Conservation (phyloP, 345 rosid genomes). For the Draba incana region DNA sequence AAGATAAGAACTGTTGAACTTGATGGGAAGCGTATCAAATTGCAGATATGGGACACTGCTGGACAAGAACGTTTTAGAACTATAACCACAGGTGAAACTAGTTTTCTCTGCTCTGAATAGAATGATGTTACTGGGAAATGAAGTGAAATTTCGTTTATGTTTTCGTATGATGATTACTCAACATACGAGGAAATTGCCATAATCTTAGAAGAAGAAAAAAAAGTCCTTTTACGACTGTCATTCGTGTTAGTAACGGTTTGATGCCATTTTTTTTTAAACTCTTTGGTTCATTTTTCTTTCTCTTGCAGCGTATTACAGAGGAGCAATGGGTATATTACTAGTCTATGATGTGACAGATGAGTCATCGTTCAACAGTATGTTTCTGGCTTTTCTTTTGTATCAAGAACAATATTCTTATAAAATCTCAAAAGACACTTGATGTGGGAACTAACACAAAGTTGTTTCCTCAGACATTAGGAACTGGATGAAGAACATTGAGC, state of each 20-base stretch:
- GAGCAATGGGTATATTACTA: constrained; percentile 94
- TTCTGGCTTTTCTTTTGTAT: constrained; percentile 12
- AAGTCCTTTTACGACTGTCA: background rate
- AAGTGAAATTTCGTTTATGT: background rate
- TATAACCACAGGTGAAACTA: constrained; percentile 53
- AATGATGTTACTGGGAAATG: background rate
- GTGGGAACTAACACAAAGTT: constrained; percentile 16
- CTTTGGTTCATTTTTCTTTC: background rate
- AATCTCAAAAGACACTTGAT: background rate
- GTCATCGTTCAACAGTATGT: constrained; percentile 85
- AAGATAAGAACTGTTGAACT: constrained; percentile 64
- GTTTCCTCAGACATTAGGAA: constrained; percentile 55
- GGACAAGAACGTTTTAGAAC: constrained; percentile 68
- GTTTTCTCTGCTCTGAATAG: background rate
- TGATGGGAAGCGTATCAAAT: constrained; percentile 62
- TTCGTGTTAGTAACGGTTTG: background rate
- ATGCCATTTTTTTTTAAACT: background rate
- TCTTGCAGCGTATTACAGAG: constrained; percentile 81
- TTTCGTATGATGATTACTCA: constrained; percentile 2
- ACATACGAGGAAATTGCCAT: background rate
- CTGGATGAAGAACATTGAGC: constrained; percentile 72
- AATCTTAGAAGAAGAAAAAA: background rate
- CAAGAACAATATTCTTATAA: background rate
- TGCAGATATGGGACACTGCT: constrained; percentile 71
- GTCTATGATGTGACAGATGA: constrained; percentile 94